Conservation (phyloP, 441 rosid species). For the Pelargonium cotyledonis region DNA sequence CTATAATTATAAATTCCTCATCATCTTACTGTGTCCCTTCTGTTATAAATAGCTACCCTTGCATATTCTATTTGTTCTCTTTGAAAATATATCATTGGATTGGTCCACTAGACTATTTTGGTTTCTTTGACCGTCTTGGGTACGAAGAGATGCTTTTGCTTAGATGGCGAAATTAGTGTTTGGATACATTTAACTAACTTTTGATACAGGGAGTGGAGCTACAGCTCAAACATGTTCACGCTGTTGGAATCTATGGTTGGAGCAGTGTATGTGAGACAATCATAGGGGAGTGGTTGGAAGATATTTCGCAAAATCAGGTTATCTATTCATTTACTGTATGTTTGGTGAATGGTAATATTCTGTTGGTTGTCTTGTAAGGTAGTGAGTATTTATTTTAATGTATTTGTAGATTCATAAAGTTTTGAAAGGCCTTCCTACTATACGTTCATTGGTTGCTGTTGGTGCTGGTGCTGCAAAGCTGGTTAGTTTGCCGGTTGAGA, state of each 20-base stretch:
- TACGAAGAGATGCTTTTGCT: background rate
- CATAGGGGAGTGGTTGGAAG: slow-evolving; percentile 96
- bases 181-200: slow-evolving; percentile 24
- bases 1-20: background rate
- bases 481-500: slow-evolving; percentile 81
- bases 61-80: background rate
- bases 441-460: slow-evolving; percentile 78
- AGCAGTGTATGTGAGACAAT: slow-evolving; percentile 77
- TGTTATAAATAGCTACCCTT: background rate
- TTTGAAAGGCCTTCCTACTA: slow-evolving; percentile 67
- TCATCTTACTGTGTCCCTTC: background rate
- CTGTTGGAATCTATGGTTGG: slow-evolving; percentile 94
- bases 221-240: slow-evolving; percentile 86
- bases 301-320: slow-evolving; percentile 98
- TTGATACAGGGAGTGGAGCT: slow-evolving; percentile 85
- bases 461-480: slow-evolving; percentile 80
- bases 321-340: slow-evolving; percentile 4
- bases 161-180: slow-evolving; percentile 12
- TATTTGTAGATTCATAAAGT: slow-evolving; percentile 63
- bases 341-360: slow-evolving; percentile 12
- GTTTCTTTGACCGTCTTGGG: background rate
- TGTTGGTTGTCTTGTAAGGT: slow-evolving; percentile 13
- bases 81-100: background rate
- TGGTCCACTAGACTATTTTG: background rate
- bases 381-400: slow-evolving; percentile 19